phyloP scores from a whole-genome alignment of 2,329 filamentous ascomycete species.

The Colletotrichum musae region DNA sequence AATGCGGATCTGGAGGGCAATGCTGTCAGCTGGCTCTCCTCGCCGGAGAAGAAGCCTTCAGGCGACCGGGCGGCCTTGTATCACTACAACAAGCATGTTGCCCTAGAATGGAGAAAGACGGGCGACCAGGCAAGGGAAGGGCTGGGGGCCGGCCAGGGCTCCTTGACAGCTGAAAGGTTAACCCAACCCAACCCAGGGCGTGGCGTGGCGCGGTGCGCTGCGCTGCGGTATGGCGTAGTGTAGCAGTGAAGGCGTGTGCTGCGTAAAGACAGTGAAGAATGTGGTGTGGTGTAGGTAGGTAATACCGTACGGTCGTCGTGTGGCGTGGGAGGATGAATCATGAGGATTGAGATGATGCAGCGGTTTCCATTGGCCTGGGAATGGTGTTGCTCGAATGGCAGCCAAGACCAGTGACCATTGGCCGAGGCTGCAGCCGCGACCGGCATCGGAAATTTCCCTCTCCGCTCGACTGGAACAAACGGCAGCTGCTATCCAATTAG shows the following conservation, averaged over 20 bases:
- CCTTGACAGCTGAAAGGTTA: too few species aligned
- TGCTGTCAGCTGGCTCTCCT: conserved; percentile 4
- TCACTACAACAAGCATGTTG: too few species aligned
- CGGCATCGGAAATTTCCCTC: conserved; percentile 37
- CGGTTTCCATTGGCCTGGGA: conserved; percentile 36
- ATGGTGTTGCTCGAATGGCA: conserved; percentile 14
- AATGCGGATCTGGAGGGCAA: conserved; percentile 30
- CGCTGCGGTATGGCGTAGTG: too few species aligned
- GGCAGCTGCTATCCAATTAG: conserved; percentile 23
- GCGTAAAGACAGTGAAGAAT: neutral
- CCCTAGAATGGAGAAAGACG: neutral
- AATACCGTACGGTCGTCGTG: too few species aligned
- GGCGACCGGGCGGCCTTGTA: neutral
- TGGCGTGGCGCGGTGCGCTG: too few species aligned
- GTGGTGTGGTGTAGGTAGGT: neutral
- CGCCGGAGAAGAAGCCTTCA: conserved; percentile 14
- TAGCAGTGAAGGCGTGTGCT: too few species aligned
- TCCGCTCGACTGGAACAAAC: conserved; percentile 10
- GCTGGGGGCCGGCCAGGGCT: neutral
- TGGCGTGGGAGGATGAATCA: conserved; percentile 12
- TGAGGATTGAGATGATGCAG: conserved; percentile 30
- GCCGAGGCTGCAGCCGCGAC: conserved; percentile 13
- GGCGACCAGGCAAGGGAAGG: neutral
- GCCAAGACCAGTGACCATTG: conserved; percentile 20
- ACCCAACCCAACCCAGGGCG: too few species aligned